phyloP scores from a whole-genome alignment of 108 stramenopile species.

The Asterionellopsis glacialis region DNA sequence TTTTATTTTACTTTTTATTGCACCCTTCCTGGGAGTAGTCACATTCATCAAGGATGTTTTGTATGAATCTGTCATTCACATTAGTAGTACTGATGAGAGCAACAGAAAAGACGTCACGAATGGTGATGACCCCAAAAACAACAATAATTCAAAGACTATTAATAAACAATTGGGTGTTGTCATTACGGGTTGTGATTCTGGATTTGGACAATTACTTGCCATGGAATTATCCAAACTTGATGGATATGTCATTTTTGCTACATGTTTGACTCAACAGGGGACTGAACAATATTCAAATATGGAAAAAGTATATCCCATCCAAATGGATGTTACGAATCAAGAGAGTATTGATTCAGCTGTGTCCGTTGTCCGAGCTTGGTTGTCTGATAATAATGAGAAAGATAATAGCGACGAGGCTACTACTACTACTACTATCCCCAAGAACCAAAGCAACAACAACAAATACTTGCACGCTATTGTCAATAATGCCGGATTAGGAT shows the following conservation, averaged over 20 bases:
- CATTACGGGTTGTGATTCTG: slow-evolving; percentile 67
- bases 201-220: slow-evolving; percentile 45
- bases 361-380: too few relatives aligned
- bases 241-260: slow-evolving; percentile 48
- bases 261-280: slow-evolving; percentile 26
- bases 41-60: too few relatives aligned
- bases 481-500: slow-evolving; percentile 53
- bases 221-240: slow-evolving; percentile 12
- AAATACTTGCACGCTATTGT: slow-evolving; percentile 42
- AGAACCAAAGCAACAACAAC: slow-evolving; percentile 6
- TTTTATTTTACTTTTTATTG: too few relatives aligned
- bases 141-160: too few relatives aligned
- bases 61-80: too few relatives aligned
- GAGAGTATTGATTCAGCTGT: neutral
- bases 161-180: slow-evolving; percentile 32
- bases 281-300: slow-evolving; percentile 4
- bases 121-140: too few relatives aligned
- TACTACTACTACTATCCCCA: neutral
- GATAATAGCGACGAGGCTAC: slow-evolving; percentile 8
- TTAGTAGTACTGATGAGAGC: too few relatives aligned
- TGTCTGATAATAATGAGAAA: neutral
- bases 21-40: too few relatives aligned
- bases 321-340: slow-evolving; percentile 4
- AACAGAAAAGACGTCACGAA: too few relatives aligned
- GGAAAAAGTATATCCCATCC: neutral